Percentiles rank a stretch among this genome's conserved stretches.
These are phyloP conservation scores for Lodderomyces elongisporus DNA, from an alignment of 1,139 yeast genomes.

Conservation along the genomic window DNA sequence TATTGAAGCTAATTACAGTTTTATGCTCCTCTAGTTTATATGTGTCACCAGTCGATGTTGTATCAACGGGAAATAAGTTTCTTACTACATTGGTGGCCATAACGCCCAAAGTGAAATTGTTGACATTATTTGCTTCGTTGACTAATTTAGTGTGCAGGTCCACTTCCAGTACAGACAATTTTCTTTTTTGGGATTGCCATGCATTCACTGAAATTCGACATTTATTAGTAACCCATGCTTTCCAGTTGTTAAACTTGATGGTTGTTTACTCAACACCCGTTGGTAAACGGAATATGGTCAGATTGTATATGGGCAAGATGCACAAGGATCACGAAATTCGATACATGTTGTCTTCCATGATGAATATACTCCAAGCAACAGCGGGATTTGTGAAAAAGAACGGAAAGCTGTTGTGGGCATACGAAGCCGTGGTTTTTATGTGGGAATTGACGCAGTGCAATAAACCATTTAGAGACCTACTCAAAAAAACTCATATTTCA, in stretches of 20 bases:
- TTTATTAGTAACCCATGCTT: constrained; percentile 49
- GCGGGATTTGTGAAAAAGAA: constrained; percentile 16
- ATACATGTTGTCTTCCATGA: constrained; percentile 42
- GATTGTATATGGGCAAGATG: constrained; percentile 49
- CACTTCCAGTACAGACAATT: constrained; percentile 32
- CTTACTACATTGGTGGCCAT: constrained; percentile 53
- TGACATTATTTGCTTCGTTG: constrained; percentile 63
- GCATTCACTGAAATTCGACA: constrained; percentile 45
- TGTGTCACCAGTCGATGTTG: constrained; percentile 37
- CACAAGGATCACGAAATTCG: constrained; percentile 50
- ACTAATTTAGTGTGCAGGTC: constrained; percentile 53
- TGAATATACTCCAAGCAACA: constrained; percentile 33
- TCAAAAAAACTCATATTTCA: constrained; percentile 45
- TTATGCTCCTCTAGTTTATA: constrained; percentile 66
- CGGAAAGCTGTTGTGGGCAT: constrained; percentile 42
- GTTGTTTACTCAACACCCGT: constrained; percentile 31
- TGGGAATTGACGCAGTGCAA: constrained; percentile 83
- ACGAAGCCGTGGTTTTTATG: constrained; percentile 54
- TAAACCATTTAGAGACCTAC: constrained; percentile 41
- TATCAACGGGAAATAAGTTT: constrained; percentile 52
- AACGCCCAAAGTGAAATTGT: constrained; percentile 43
- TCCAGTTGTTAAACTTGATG: constrained; percentile 61
- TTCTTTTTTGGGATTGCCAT: constrained; percentile 20
- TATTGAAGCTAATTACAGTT: constrained; percentile 56
- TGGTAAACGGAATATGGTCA: constrained; percentile 39